Percentiles rank a stretch among this genome's conserved stretches.
These are phyloP conservation scores for Actinomortierella ambigua DNA, from an alignment of 371 early-diverging fungal genomes.

Conservation along the genomic window DNA sequence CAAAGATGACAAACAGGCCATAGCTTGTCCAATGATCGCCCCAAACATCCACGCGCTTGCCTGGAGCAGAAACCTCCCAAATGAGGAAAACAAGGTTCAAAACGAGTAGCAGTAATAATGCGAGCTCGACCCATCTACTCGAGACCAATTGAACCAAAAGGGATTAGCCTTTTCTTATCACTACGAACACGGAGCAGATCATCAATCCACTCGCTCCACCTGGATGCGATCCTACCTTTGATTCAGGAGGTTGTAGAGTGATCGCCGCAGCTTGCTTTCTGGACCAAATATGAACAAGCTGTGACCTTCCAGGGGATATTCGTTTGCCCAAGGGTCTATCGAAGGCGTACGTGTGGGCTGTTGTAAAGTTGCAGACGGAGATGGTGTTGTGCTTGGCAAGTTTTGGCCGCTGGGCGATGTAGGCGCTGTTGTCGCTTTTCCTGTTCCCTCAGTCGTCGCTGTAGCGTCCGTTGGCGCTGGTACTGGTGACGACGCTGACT, in stretches of 20 bases:
- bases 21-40: conserved; percentile 62
- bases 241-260: conserved; percentile 24
- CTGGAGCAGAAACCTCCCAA: conserved; percentile 51
- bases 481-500: not conserved
- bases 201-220: not conserved
- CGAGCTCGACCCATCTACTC: conserved; percentile 62
- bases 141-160: no score
- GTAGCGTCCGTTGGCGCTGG: no score
- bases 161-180: not conserved
- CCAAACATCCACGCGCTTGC: conserved; percentile 48
- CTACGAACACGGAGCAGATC: not conserved
- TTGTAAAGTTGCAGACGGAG: not conserved
- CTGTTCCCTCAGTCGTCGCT: no score
- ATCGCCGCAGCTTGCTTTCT: conserved; percentile 23
- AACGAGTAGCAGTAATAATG: conserved; percentile 56
- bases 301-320: conserved; percentile 25
- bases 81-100: conserved; percentile 54
- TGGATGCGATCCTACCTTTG: conserved; percentile 14
- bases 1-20: conserved; percentile 57
- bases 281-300: conserved; percentile 38
- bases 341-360: not conserved
- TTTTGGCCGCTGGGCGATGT: no score
- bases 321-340: conserved; percentile 1
- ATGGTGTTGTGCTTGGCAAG: no score
- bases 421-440: no score